These are phyloP conservation scores for Aspergillus sparsus DNA, from an alignment of 495 filamentous ascomycete genomes.

Conservation along the genomic window DNA sequence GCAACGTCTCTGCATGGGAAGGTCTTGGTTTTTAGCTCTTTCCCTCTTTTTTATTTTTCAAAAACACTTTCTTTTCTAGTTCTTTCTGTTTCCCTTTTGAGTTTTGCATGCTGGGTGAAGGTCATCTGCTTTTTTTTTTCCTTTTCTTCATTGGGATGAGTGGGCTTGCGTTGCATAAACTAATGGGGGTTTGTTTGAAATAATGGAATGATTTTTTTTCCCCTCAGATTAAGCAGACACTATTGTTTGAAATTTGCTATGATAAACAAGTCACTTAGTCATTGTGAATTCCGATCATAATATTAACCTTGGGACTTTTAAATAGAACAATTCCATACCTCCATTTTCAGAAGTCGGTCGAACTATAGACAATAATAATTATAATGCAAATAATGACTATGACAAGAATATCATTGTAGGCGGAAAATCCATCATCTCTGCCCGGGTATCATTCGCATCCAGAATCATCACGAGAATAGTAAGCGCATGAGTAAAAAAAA, in stretches of 20 bases:
- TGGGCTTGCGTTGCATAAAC: constrained; percentile 7
- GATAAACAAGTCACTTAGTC: too few species aligned
- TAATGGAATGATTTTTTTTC: too few species aligned
- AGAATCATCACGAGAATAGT: background rate
- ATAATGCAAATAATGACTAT: background rate
- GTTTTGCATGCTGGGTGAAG: constrained; percentile 17
- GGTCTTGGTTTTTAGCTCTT: constrained; percentile 1
- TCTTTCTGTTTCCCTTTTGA: background rate
- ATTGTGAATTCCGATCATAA: too few species aligned
- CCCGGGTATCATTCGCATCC: constrained; percentile 2
- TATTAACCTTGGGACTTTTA: too few species aligned
- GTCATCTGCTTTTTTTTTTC: constrained; percentile 4
- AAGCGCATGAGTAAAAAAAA: background rate
- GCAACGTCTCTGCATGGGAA: constrained; percentile 12
- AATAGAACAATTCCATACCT: too few species aligned
- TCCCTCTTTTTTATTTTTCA: constrained; percentile 1
- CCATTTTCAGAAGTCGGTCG: too few species aligned
- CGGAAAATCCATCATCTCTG: background rate
- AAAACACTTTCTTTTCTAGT: constrained; percentile 1
- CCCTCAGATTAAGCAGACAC: too few species aligned
- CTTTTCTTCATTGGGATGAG: constrained; percentile 1
- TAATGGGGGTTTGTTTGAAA: background rate
- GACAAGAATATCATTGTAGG: background rate
- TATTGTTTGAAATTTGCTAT: too few species aligned
- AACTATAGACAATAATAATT: too few species aligned